Evolutionary conservation across 345 rosid species (phyloP).

Genomic region (Eucalyptus marginata): DNA sequence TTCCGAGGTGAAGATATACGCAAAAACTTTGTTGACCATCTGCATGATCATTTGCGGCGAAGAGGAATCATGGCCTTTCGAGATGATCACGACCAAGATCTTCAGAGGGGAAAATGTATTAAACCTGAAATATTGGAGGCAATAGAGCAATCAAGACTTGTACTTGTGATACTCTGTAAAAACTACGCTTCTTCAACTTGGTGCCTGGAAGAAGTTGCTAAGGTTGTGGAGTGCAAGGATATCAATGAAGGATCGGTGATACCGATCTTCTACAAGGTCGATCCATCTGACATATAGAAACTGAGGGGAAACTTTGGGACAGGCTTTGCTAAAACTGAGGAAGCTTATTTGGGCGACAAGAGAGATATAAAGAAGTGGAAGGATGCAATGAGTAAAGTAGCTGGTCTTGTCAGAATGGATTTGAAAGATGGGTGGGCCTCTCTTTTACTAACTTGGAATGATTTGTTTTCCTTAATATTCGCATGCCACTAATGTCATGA

Average conservation of each 20-base stretch:
- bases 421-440: background rate
- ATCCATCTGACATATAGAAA: background rate
- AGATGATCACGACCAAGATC: too few species aligned
- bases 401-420: background rate
- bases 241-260: too few species aligned
- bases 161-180: too few species aligned
- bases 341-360: background rate
- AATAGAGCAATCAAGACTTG: too few species aligned
- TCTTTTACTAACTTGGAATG: background rate
- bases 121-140: too few species aligned
- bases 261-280: accelerated
- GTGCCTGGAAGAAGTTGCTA: too few species aligned
- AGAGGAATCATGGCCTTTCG: background rate
- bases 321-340: background rate
- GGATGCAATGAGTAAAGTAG: background rate
- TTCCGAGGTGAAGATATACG: constrained; percentile 2
- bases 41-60: background rate
- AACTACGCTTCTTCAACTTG: too few species aligned
- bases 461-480: too few species aligned
- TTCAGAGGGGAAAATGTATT: too few species aligned
- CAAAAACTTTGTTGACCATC: background rate
- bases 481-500: too few species aligned
- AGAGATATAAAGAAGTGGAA: background rate
- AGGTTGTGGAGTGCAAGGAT: too few species aligned
- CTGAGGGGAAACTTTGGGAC: background rate